Evolutionary conservation across 805 yeast genomes (phyloP).

Genomic region (Monosporozyma siamensis): DNA sequence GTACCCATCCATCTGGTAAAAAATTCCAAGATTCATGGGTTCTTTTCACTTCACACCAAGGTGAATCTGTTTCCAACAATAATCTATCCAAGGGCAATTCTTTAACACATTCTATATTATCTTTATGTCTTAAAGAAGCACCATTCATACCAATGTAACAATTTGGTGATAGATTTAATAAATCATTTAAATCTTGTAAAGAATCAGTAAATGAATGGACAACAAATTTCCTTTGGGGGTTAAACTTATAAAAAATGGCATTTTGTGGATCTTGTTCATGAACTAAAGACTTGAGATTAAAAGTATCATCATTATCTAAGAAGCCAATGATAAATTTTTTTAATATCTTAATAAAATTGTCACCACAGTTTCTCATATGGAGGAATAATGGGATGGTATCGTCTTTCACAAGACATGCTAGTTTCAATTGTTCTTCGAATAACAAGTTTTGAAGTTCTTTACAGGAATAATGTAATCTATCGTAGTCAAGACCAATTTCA

Average conservation of each 20-base stretch:
- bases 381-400: conserved; percentile 70
- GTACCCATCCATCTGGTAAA: conserved; percentile 32
- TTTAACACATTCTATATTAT: conserved; percentile 57
- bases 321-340: conserved; percentile 47
- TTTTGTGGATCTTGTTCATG: conserved; percentile 7
- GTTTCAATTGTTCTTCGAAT: conserved; percentile 65
- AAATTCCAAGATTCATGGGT: conserved; percentile 65
- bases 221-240: conserved; percentile 49
- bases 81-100: conserved; percentile 61
- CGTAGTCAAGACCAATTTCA: conserved; percentile 93
- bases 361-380: conserved; percentile 81
- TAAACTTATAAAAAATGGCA: conserved; percentile 27
- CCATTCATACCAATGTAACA: conserved; percentile 78
- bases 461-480: conserved; percentile 69
- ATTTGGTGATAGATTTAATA: conserved; percentile 37
- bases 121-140: conserved; percentile 75
- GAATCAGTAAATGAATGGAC: conserved; percentile 95
- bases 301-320: conserved; percentile 25
- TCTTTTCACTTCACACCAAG: conserved; percentile 93
- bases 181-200: conserved; percentile 44
- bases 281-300: conserved; percentile 8
- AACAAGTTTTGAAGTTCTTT: conserved; percentile 55
- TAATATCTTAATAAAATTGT: conserved; percentile 62
- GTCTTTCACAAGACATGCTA: conserved; percentile 33
- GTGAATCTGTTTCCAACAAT: conserved; percentile 91